These are phyloP conservation scores for Proteromonas lacertae DNA, from an alignment of 352 stramenopile species.

Conservation along the genomic window DNA sequence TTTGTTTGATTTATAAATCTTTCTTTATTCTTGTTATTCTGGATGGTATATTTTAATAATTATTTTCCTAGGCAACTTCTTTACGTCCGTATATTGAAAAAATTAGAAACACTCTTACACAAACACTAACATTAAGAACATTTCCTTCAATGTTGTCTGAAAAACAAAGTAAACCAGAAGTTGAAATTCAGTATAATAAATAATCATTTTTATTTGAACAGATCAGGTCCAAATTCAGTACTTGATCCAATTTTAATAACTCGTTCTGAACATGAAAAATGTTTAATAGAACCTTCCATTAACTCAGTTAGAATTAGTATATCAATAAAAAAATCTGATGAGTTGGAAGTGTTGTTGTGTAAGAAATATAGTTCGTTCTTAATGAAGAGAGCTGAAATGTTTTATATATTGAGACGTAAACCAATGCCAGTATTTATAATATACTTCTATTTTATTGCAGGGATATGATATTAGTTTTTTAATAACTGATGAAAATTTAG, in stretches of 20 bases:
- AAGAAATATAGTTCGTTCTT: constrained; percentile 75
- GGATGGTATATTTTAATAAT: no score
- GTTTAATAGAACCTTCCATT: constrained; percentile 60
- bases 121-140: constrained; percentile 56
- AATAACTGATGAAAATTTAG: constrained; percentile 56
- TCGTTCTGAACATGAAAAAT: constrained; percentile 57
- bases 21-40: no score
- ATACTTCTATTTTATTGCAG: constrained; percentile 5
- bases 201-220: constrained; percentile 7
- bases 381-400: constrained; percentile 73
- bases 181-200: constrained; percentile 34
- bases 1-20: no score
- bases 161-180: constrained; percentile 76
- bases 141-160: constrained; percentile 77
- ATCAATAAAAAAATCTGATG: constrained; percentile 49
- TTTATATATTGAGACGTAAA: constrained; percentile 64
- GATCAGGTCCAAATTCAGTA: constrained; percentile 51
- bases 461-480: constrained; percentile 81
- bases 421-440: constrained; percentile 19
- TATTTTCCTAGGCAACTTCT: constrained; percentile 7
- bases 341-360: constrained; percentile 34
- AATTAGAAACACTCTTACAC: constrained; percentile 55
- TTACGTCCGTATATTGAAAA: constrained; percentile 45
- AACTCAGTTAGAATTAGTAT: constrained; percentile 77
- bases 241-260: constrained; percentile 67